phyloP scores from a whole-genome alignment of 2,329 filamentous ascomycete genomes.

The Plectosphaerella cucumerina region DNA sequence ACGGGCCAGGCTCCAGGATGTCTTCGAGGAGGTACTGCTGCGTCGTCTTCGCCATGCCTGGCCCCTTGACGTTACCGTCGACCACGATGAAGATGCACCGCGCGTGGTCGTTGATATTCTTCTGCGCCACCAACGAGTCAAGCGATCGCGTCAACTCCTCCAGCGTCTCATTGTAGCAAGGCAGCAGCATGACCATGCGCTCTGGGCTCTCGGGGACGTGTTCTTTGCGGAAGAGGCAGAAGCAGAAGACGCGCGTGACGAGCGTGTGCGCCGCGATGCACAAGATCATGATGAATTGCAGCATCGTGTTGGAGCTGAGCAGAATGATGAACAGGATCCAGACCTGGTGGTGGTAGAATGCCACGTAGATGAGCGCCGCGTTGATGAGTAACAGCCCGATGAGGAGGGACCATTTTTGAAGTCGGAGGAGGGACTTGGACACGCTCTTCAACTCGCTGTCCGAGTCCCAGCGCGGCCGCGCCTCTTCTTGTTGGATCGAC shows the following conservation, averaged over 20 bases:
- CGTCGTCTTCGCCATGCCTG: slow-evolving; percentile 43
- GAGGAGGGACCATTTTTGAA: slow-evolving; percentile 35
- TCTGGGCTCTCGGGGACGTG: slow-evolving; percentile 28
- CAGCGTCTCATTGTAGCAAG: slow-evolving; percentile 45
- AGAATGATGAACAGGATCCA: slow-evolving; percentile 40
- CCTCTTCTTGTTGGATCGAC: slow-evolving; percentile 31
- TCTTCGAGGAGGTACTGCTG: slow-evolving; percentile 42
- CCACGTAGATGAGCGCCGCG: slow-evolving; percentile 29
- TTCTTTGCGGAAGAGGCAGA: slow-evolving; percentile 24
- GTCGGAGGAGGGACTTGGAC: slow-evolving; percentile 28
- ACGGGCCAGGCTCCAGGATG: slow-evolving; percentile 32
- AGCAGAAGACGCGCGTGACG: slow-evolving; percentile 23
- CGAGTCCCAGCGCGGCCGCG: slow-evolving; percentile 33
- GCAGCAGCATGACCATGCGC: slow-evolving; percentile 39
- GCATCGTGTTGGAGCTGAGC: slow-evolving; percentile 39
- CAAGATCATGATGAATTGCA: slow-evolving; percentile 37
- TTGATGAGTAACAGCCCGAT: slow-evolving; percentile 28
- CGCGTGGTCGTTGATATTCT: slow-evolving; percentile 34
- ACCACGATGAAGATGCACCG: slow-evolving; percentile 42
- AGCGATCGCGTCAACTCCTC: slow-evolving; percentile 39
- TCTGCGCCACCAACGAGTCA: slow-evolving; percentile 40
- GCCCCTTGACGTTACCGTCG: slow-evolving; percentile 41
- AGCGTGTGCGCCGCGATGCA: slow-evolving; percentile 28
- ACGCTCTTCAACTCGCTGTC: slow-evolving; percentile 33
- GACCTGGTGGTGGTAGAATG: slow-evolving; percentile 31